A percentile compares a stretch with the other conserved stretches of the same genome.
Evolutionary conservation across 805 yeast genomes (phyloP).

Genomic region (Saccharomycopsis lassenensis): DNA sequence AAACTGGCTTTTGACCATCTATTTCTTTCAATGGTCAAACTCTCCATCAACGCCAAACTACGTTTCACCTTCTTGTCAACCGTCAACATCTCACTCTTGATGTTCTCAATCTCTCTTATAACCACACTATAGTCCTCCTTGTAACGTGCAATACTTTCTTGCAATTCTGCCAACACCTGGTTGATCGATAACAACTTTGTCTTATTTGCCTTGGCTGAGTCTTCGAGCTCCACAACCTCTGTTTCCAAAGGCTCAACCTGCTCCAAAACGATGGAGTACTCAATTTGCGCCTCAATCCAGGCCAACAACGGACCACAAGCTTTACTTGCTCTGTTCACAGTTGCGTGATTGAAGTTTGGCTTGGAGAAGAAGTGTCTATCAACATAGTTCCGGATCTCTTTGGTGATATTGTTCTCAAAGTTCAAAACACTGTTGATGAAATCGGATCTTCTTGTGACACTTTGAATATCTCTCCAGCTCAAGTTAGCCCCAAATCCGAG

Average conservation of each 20-base stretch:
- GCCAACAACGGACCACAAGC: slow-evolving; percentile 88
- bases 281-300: slow-evolving; percentile 87
- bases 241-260: slow-evolving; percentile 60
- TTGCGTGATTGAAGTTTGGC: slow-evolving; percentile 55
- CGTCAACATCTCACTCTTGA: slow-evolving; percentile 55
- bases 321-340: slow-evolving; percentile 81
- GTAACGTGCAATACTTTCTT: slow-evolving; percentile 53
- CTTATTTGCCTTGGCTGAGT: slow-evolving; percentile 46
- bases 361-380: slow-evolving; percentile 47
- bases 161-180: slow-evolving; percentile 70
- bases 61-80: slow-evolving; percentile 54
- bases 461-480: slow-evolving; percentile 77
- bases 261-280: slow-evolving; percentile 60
- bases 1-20: slow-evolving; percentile 62
- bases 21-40: slow-evolving; percentile 51
- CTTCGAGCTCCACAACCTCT: slow-evolving; percentile 54
- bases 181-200: slow-evolving; percentile 66
- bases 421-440: slow-evolving; percentile 74
- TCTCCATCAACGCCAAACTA: slow-evolving; percentile 50
- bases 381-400: slow-evolving; percentile 44
- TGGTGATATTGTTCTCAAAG: slow-evolving; percentile 54
- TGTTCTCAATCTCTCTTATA: slow-evolving; percentile 69
- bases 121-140: slow-evolving; percentile 58
- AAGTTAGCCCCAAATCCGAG: slow-evolving; percentile 52
- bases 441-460: slow-evolving; percentile 72